These are phyloP conservation scores for Astrephomene gubernaculifera DNA, from an alignment of 139 green algal genomes.

Conservation along the genomic window DNA sequence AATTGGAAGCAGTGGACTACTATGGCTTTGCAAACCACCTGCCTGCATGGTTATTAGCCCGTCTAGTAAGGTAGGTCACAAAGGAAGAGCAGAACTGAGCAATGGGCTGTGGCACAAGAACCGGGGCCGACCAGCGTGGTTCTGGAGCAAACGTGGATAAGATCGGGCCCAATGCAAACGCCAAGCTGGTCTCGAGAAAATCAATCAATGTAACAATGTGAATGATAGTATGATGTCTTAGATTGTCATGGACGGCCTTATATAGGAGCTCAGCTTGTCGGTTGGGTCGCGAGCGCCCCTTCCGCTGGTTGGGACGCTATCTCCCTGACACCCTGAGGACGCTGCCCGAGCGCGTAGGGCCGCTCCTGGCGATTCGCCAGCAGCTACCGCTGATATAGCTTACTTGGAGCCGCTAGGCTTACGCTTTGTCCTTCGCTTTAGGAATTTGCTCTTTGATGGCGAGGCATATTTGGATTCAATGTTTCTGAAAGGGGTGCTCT, in stretches of 20 bases:
- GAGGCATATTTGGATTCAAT: too few relatives aligned
- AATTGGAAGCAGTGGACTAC: not conserved
- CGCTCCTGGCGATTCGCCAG: too few relatives aligned
- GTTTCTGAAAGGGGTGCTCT: too few relatives aligned
- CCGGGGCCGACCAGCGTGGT: not conserved
- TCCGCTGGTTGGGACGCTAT: not conserved
- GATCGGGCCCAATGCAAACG: not conserved
- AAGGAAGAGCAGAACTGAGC: not conserved
- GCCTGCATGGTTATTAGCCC: slow-evolving; percentile 18
- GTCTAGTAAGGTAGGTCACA: not conserved
- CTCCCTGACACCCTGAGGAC: not conserved
- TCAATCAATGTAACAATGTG: not conserved
- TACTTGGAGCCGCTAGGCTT: too few relatives aligned
- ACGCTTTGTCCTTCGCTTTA: too few relatives aligned
- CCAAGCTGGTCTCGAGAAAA: not conserved
- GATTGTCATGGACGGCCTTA: too few relatives aligned
- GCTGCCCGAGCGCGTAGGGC: too few relatives aligned
- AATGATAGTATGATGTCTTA: not conserved
- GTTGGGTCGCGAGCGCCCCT: not conserved
- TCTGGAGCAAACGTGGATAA: slow-evolving; percentile 28
- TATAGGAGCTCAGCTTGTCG: not conserved
- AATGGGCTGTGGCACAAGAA: not conserved
- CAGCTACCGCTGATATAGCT: too few relatives aligned
- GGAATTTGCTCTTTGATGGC: too few relatives aligned
- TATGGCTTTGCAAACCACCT: not conserved